Conservation (phyloP, 148 eudicot species). For the Fagopyrum homotropicum region DNA sequence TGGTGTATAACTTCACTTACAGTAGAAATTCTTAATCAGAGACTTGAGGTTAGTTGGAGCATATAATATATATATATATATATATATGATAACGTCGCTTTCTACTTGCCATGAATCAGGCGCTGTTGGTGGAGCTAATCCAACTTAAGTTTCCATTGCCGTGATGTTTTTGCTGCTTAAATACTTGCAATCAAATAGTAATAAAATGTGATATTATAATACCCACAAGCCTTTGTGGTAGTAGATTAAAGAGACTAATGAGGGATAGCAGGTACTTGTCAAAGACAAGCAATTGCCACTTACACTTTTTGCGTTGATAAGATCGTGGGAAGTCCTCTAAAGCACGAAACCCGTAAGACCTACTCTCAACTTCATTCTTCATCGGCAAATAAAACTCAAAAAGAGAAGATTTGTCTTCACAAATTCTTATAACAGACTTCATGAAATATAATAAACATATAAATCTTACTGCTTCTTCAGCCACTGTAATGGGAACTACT, state of each 20-base stretch:
- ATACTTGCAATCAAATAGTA: not conserved
- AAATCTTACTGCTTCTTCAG: too few species aligned
- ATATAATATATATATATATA: too few species aligned
- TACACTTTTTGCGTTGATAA: constrained; percentile 53
- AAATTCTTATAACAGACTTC: too few species aligned
- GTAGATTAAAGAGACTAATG: not conserved
- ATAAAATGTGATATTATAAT: not conserved
- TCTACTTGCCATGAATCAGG: constrained; percentile 64
- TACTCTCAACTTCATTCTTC: constrained; percentile 46
- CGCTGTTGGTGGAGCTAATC: constrained; percentile 48
- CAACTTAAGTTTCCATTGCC: constrained; percentile 35
- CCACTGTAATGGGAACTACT: too few species aligned
- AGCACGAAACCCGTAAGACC: constrained; percentile 84
- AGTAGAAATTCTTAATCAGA: constrained; percentile 62
- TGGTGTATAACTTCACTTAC: constrained; percentile 41
- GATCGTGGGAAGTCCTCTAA: constrained; percentile 71
- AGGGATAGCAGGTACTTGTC: constrained; percentile 41
- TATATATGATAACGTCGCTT: constrained; percentile 45
- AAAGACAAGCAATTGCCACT: constrained; percentile 50
- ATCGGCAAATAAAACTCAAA: constrained; percentile 25
- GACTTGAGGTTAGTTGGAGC: constrained; percentile 26
- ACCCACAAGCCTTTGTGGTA: not conserved
- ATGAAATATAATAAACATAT: too few species aligned
- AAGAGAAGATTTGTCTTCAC: too few species aligned
- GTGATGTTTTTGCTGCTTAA: constrained; percentile 17